Base-by-base conservation (phyloP, 108 stramenopile species). In the Fistulifera pelliculosa region DNA sequence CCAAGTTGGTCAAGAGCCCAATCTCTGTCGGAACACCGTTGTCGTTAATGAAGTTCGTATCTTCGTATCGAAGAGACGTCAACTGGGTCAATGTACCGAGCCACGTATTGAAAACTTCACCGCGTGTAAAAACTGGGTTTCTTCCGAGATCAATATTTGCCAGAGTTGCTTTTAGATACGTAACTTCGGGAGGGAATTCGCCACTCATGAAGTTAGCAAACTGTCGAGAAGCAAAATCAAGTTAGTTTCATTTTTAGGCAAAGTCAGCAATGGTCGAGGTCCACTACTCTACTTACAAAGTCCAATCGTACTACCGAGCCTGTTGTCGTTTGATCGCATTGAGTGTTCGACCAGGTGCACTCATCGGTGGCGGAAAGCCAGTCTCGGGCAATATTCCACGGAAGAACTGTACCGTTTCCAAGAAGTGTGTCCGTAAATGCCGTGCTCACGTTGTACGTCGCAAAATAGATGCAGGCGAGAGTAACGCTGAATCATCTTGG, bases 131-230 rank as follows among this genome's bases (percentile, higher is more conserved):
- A 22, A 50, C 1, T 38, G 47, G 38, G 56, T 59, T 49, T 67
- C 65, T 24, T 45, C 52, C 27, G 61, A 54, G 28, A 39, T 54
- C 53, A 54, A 54, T 27, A 12, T 35, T 39, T 38, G 15, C 35
- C 1, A 54, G 31, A 16, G 38, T 38, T 2, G 27, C 16, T 27
- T 27, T 39, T 15, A 73, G 49, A 38, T 62, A 53, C 11, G 28
- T 31, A 25, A 73, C 19, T 44, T 73, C 72, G 7, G 52, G 52
- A n/a, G 72, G 72, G 23, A 66, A 67, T 0, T 24, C 8, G 22
- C 72, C 72, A 17, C 61, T 67, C 50, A 73, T 40, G 12, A 56
- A 35, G 47, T 73, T 73, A 13, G 63, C 35, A 21, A 54, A 54
- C 72, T 40, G 31, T 35, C 8, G 8, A 6, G 8, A n/a, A n/a